Base-by-base conservation (phyloP, 345 rosid genomes). In the Adansonia digitata region DNA sequence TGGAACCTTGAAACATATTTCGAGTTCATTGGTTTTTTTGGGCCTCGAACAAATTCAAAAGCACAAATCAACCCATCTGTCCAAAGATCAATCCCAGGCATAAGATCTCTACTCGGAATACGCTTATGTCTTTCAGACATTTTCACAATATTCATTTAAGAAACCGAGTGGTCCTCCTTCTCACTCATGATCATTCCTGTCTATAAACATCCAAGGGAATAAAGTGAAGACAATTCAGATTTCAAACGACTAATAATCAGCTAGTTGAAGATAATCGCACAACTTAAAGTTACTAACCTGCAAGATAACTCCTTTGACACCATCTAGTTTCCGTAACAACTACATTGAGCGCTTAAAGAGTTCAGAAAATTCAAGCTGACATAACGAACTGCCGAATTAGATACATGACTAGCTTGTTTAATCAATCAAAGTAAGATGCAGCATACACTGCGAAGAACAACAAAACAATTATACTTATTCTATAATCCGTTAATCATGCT, bases 51-150 rank as follows among this genome's bases (percentile, higher is more conserved):
- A 65, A 84, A 90, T 71, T 93, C 98, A 81, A 91, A 94, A 77
- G 96, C 98, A 51, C 94, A 92, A 27, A 95, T 88, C 71, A 95
- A 90, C 74, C 99, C 99, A 74, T 91, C 95, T 13, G 77, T 87
- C 99, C 99, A 95, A 40, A 89, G 88, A 69, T 88, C 91, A 82
- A 81, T 82, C 52, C 81, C 82, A 20, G 90, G 87, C 13, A 46
- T 49, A 29, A 73, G 76, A 80, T 87, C 95, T 80, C 79, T 76
- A 57, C 59, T 76, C 27, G 66, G 27, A 42, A 48, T 43, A 27
- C 55, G 55, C 69, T 29, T 77, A 74, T 69, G 73, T 43, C 9
- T 63, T 71, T 83, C 90, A 4, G 82, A 75, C 70, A 72, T 83
- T 81, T 65, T 85, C 73, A 73, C 67, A 17, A 2, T 49, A 51